Percentiles rank a stretch among this genome's conserved stretches.
phyloP scores from a whole-genome alignment of 2,329 filamentous ascomycete species.

The Hypoxylon rubiginosum region DNA sequence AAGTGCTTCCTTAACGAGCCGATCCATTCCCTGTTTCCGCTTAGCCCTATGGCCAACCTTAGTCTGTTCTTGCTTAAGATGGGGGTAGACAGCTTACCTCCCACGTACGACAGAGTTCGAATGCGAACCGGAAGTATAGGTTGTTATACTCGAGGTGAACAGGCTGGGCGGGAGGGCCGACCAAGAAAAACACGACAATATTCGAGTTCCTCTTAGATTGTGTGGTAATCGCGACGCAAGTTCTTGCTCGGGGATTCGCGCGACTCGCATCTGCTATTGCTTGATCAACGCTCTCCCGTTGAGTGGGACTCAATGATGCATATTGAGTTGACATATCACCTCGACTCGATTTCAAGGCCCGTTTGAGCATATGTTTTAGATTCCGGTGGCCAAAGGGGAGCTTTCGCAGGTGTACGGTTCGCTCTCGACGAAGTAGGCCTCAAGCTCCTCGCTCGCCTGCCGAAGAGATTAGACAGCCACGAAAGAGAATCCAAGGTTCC shows the following conservation, averaged over 20 bases:
- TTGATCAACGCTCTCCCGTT: slow-evolving; percentile 12
- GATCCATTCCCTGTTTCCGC: slow-evolving; percentile 3
- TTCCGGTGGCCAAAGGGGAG: slow-evolving; percentile 16
- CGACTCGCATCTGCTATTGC: slow-evolving; percentile 10
- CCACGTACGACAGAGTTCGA: slow-evolving; percentile 29
- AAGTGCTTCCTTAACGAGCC: slow-evolving; percentile 3
- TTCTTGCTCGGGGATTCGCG: slow-evolving; percentile 1
- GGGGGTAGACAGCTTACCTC: slow-evolving; percentile 16
- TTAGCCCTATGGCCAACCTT: too few relatives aligned
- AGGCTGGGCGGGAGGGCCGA: slow-evolving; percentile 5
- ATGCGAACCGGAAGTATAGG: slow-evolving; percentile 12
- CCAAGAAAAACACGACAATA: slow-evolving; percentile 14
- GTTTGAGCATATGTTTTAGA: background rate
- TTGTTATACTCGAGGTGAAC: slow-evolving; percentile 2
- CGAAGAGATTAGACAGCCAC: slow-evolving; percentile 13
- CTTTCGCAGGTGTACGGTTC: slow-evolving; percentile 6
- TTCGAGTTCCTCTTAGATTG: background rate
- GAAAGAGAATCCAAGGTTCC: background rate
- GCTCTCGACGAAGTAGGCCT: slow-evolving; percentile 24
- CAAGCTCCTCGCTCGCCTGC: slow-evolving; percentile 17
- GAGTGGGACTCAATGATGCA: slow-evolving; percentile 2
- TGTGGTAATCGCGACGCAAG: slow-evolving; percentile 19
- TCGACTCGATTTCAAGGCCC: background rate
- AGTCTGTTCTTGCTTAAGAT: too few relatives aligned
- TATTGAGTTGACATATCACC: slow-evolving; percentile 20